phyloP scores from a whole-genome alignment of 371 early-diverging fungal genomes.

The Saksenaea vasiformis region DNA sequence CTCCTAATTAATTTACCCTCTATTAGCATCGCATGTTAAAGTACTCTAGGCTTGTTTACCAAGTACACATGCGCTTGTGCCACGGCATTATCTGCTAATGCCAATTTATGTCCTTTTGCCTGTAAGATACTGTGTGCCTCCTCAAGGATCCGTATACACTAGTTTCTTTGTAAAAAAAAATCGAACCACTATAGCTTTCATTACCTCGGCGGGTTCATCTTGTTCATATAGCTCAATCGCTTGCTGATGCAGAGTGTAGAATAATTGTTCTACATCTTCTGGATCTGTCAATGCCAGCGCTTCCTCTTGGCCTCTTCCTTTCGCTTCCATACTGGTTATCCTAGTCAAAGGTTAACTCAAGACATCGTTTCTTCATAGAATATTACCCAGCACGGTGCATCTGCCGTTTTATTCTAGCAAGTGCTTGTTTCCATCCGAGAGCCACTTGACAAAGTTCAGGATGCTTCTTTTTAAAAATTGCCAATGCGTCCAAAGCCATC shows the following conservation, averaged over 20 bases:
- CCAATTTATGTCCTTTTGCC: neutral
- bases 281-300: neutral
- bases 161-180: neutral
- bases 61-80: constrained; percentile 2
- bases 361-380: neutral
- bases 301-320: neutral
- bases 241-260: neutral
- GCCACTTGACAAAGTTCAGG: constrained; percentile 26
- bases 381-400: constrained; percentile 7
- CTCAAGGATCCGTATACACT: neutral
- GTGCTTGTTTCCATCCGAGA: constrained; percentile 30
- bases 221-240: neutral
- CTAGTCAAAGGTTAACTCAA: neutral
- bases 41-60: neutral
- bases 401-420: constrained; percentile 8
- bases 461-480: constrained; percentile 18
- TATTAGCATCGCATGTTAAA: neutral
- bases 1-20: constrained; percentile 10
- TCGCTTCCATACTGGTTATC: neutral
- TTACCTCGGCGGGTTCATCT: neutral
- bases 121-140: neutral
- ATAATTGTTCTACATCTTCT: neutral
- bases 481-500: constrained; percentile 22
- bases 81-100: neutral
- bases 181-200: neutral